phyloP scores from a whole-genome alignment of 257 asterid species.

The Craterostigma plantagineum region DNA sequence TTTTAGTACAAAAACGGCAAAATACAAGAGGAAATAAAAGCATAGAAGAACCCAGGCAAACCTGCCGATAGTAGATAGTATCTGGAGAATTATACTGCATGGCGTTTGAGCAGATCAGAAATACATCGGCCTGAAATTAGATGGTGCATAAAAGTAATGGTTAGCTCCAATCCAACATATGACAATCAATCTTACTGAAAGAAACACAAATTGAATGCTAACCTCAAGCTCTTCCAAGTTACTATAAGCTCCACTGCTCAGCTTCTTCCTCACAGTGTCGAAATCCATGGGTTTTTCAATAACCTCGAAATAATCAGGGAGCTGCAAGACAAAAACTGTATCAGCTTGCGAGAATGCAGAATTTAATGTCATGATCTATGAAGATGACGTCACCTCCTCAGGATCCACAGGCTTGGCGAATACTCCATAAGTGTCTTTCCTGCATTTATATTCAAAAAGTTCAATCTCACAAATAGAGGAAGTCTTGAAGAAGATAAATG shows the following conservation, averaged over 20 bases:
- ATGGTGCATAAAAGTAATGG: background rate
- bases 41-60: constrained; percentile 13
- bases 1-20: constrained; percentile 10
- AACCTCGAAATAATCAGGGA: constrained; percentile 89
- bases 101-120: constrained; percentile 83
- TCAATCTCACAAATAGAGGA: constrained; percentile 6
- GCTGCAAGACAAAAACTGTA: constrained; percentile 33
- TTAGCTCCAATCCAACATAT: too few relatives aligned
- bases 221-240: constrained; percentile 84
- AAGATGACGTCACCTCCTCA: constrained; percentile 43
- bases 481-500: constrained; percentile 11
- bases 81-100: constrained; percentile 84
- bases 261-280: constrained; percentile 79
- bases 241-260: constrained; percentile 36
- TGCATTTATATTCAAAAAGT: constrained; percentile 25
- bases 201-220: too few relatives aligned
- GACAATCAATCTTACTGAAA: too few relatives aligned
- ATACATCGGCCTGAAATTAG: constrained; percentile 68
- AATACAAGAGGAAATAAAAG: constrained; percentile 5
- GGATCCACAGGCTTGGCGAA: constrained; percentile 97
- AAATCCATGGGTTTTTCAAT: constrained; percentile 93
- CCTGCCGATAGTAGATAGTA: constrained; percentile 88
- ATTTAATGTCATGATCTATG: constrained; percentile 2
- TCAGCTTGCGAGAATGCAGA: constrained; percentile 10
- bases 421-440: constrained; percentile 92